These are phyloP conservation scores for Pinus taeda DNA, from an alignment of 75 land plant species.

Conservation along the genomic window DNA sequence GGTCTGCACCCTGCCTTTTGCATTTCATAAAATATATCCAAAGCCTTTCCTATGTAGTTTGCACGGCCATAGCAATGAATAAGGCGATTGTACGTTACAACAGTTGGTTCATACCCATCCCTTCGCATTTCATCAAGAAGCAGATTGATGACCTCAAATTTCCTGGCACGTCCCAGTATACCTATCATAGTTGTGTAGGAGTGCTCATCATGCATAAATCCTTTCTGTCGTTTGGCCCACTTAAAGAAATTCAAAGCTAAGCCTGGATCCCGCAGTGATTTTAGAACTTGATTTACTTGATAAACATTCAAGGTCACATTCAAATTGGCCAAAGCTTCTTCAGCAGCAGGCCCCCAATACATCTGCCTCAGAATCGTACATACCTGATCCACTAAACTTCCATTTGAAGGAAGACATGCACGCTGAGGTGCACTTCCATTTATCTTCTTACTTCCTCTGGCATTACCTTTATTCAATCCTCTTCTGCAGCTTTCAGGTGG, in stretches of 20 bases:
- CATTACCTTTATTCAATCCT: conserved; percentile 4
- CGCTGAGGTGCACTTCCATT: background rate
- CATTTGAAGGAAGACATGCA: too few species aligned
- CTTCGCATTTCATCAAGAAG: conserved; percentile 79
- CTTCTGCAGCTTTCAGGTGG: background rate
- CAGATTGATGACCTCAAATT: conserved; percentile 53
- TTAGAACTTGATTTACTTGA: conserved; percentile 93
- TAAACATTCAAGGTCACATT: conserved; percentile 62
- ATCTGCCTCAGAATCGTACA: conserved; percentile 51
- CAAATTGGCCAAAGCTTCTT: conserved; percentile 52
- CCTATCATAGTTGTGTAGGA: conserved; percentile 98
- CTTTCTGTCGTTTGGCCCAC: conserved; percentile 74
- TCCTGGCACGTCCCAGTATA: conserved; percentile 81
- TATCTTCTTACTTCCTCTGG: conserved; percentile 9
- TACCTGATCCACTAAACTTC: conserved; percentile 37
- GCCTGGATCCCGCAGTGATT: conserved; percentile 61
- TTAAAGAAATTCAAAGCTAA: conserved; percentile 82
- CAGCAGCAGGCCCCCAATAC: conserved; percentile 58
- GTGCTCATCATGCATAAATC: conserved; percentile 87
- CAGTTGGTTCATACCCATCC: conserved; percentile 84
- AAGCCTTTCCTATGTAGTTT: conserved; percentile 66
- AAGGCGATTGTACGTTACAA: conserved; percentile 91
- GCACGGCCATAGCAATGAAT: conserved; percentile 97
- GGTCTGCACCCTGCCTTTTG: conserved; percentile 71
- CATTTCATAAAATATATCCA: conserved; percentile 74